phyloP scores from a whole-genome alignment of 768 basidiomycete genomes.

The Phylloporus sp. region DNA sequence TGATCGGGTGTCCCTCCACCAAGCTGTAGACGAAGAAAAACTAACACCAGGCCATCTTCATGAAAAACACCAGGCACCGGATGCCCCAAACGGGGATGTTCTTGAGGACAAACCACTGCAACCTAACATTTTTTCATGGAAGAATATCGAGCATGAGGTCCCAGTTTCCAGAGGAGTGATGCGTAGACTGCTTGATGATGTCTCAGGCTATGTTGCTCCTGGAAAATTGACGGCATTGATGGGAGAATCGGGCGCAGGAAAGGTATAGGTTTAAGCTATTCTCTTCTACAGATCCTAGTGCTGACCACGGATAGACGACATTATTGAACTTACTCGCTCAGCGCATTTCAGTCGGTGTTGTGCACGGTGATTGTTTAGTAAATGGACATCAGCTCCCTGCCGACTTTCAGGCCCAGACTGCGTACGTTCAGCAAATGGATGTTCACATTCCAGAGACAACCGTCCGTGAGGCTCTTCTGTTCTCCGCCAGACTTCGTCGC shows the following conservation, averaged over 20 bases:
- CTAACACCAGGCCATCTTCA: not conserved
- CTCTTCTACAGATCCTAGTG: not conserved
- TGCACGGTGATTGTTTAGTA: slow-evolving; percentile 51
- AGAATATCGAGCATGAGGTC: slow-evolving; percentile 63
- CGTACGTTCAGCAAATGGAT: slow-evolving; percentile 65
- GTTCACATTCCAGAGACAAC: slow-evolving; percentile 72
- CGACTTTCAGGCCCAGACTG: slow-evolving; percentile 63
- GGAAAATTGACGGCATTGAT: slow-evolving; percentile 51
- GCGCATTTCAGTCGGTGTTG: slow-evolving; percentile 43
- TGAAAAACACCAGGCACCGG: not conserved
- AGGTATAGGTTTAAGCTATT: slow-evolving; percentile 12
- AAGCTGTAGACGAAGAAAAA: slow-evolving; percentile 18
- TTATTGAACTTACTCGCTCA: slow-evolving; percentile 56
- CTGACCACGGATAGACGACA: slow-evolving; percentile 41
- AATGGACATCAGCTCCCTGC: slow-evolving; percentile 49
- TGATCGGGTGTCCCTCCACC: not conserved
- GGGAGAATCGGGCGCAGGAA: slow-evolving; percentile 38
- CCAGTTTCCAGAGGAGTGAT: slow-evolving; percentile 35
- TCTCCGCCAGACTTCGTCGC: slow-evolving; percentile 79
- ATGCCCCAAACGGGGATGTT: not conserved
- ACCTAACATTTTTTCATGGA: slow-evolving; percentile 77
- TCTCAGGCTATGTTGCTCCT: slow-evolving; percentile 48
- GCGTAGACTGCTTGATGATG: slow-evolving; percentile 41
- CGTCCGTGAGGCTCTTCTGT: slow-evolving; percentile 75
- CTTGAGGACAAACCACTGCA: slow-evolving; percentile 14